A percentile compares a stretch with the other conserved stretches of the same genome.
Evolutionary conservation across 2,329 filamentous ascomycete genomes (phyloP).

Genomic region (Didymellaceae sp.): DNA sequence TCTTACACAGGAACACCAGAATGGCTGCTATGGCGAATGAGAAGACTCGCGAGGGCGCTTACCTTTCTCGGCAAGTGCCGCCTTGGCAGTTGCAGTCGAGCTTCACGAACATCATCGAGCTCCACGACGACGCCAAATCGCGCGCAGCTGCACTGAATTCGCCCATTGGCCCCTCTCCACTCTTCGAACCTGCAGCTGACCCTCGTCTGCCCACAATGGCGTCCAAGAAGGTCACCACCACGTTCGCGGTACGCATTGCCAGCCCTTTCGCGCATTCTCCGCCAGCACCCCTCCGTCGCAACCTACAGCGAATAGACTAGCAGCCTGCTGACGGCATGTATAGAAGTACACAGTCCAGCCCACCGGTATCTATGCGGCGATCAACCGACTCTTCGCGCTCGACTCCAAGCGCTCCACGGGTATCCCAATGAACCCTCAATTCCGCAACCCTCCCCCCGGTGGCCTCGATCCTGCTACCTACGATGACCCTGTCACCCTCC

Average conservation of each 20-base stretch:
- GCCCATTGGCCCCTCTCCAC: constrained; percentile 35
- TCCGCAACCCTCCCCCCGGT: constrained; percentile 84
- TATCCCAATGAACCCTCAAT: constrained; percentile 90
- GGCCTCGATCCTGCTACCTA: constrained; percentile 72
- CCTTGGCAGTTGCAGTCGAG: constrained; percentile 30
- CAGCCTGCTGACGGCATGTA: constrained; percentile 2
- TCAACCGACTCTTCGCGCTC: constrained; percentile 80
- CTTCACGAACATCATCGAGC: constrained; percentile 35
- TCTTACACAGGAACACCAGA: too few species aligned
- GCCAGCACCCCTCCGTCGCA: constrained; percentile 15
- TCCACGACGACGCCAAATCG: constrained; percentile 26
- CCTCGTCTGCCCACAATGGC: constrained; percentile 36
- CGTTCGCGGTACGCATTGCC: constrained; percentile 37
- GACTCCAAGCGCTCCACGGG: constrained; percentile 90
- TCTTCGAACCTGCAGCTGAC: constrained; percentile 20
- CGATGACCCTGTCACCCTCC: constrained; percentile 81
- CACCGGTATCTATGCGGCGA: constrained; percentile 81
- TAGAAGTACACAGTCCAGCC: constrained; percentile 98
- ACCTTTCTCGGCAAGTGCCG: constrained; percentile 27
- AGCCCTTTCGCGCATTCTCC: constrained; percentile 2
- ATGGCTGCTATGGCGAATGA: too few species aligned
- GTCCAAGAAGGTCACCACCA: constrained; percentile 39
- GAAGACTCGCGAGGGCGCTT: constrained; percentile 13
- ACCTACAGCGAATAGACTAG: not conserved
- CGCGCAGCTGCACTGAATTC: constrained; percentile 23